These are phyloP conservation scores for Trametes pubescens DNA, from an alignment of 1,284 basidiomycete genomes.

Conservation along the genomic window DNA sequence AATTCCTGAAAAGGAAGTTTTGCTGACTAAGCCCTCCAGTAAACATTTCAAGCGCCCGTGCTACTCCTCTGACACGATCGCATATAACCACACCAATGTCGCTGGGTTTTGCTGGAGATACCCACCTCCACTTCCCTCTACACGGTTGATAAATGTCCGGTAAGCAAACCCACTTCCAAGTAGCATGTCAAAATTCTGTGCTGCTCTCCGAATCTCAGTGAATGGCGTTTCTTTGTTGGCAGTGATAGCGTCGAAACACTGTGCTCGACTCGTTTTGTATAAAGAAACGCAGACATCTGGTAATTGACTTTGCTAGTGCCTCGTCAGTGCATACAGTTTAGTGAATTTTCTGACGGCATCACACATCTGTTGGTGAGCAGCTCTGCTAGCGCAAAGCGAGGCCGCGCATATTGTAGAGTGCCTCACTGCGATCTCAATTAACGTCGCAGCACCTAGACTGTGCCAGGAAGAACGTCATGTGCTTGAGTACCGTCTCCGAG, in stretches of 20 bases:
- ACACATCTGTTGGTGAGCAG: background rate
- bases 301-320: background rate
- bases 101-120: too few relatives aligned
- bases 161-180: too few relatives aligned
- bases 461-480: background rate
- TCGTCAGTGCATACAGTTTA: background rate
- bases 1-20: background rate
- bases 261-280: too few relatives aligned
- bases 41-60: background rate
- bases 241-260: too few relatives aligned
- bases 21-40: constrained; percentile 5
- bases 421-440: constrained; percentile 2
- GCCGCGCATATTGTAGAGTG: background rate
- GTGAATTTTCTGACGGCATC: background rate
- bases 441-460: background rate
- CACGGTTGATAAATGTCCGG: too few relatives aligned
- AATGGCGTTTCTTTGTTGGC: too few relatives aligned
- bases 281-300: background rate
- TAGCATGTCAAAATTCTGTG: too few relatives aligned
- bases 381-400: background rate
- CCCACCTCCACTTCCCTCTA: too few relatives aligned
- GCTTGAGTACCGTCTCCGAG: too few relatives aligned
- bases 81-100: too few relatives aligned
- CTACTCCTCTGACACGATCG: too few relatives aligned
- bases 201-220: too few relatives aligned